These are phyloP conservation scores for Penicillium maclennaniae DNA, from an alignment of 495 filamentous ascomycete species.

Conservation along the genomic window DNA sequence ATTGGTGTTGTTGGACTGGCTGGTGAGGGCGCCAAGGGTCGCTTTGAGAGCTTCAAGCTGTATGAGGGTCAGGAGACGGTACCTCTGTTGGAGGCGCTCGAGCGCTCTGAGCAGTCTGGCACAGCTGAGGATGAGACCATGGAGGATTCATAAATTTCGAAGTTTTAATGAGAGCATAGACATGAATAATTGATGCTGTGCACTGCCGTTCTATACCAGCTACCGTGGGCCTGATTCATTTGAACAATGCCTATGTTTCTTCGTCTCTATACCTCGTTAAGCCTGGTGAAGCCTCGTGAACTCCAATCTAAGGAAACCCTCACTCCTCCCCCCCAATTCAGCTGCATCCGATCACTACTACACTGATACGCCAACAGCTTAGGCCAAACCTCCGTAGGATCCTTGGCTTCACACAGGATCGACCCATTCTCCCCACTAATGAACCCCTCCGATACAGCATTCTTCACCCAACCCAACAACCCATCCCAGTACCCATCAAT, in stretches of 20 bases:
- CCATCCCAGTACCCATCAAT: conserved; percentile 90
- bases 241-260: not conserved
- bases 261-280: not conserved
- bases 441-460: conserved; percentile 72
- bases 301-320: not conserved
- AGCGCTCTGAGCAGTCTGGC: conserved; percentile 68
- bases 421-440: conserved; percentile 61
- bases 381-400: conserved; percentile 65
- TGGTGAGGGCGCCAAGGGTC: conserved; percentile 45
- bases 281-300: too few species aligned
- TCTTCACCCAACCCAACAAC: conserved; percentile 74
- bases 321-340: conserved; percentile 76
- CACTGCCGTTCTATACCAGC: conserved; percentile 3
- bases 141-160: conserved; percentile 66
- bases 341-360: conserved; percentile 66
- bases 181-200: conserved; percentile 32
- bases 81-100: conserved; percentile 59
- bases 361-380: conserved; percentile 70
- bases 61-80: conserved; percentile 85
- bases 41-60: conserved; percentile 79
- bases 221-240: not conserved
- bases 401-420: conserved; percentile 75
- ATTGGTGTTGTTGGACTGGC: conserved; percentile 74
- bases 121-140: conserved; percentile 63
- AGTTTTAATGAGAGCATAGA: conserved; percentile 37